Conservation (phyloP, 208 protist species). For the Balamuthia mandrillaris region DNA sequence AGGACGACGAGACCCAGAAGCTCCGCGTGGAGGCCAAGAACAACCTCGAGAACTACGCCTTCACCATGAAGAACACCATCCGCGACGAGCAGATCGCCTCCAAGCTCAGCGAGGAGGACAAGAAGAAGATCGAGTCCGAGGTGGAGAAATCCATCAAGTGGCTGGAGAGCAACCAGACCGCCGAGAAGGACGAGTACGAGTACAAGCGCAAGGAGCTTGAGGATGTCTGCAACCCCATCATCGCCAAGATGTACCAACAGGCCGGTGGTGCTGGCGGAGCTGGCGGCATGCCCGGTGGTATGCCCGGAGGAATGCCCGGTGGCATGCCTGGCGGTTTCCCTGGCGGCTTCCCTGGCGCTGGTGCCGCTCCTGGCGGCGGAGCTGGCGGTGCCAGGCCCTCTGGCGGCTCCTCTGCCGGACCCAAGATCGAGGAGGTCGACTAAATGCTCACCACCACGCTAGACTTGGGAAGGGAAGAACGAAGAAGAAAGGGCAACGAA, state of each 20-base stretch:
- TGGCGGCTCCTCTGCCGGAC: slow-evolving; percentile 39
- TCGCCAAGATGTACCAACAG: slow-evolving; percentile 71
- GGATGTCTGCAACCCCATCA: slow-evolving; percentile 71
- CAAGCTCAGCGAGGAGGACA: slow-evolving; percentile 74
- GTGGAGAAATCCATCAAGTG: slow-evolving; percentile 76
- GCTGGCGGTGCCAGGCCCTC: slow-evolving; percentile 45
- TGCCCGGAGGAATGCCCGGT: slow-evolving; percentile 50
- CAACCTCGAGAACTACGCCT: slow-evolving; percentile 85
- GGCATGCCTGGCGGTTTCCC: slow-evolving; percentile 54
- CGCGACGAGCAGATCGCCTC: slow-evolving; percentile 76
- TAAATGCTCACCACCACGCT: slow-evolving; percentile 47
- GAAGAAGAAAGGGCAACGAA: too few relatives aligned
- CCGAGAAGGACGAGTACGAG: slow-evolving; percentile 66
- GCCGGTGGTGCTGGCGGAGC: slow-evolving; percentile 23
- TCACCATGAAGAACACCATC: slow-evolving; percentile 89
- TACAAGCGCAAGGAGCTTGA: slow-evolving; percentile 78
- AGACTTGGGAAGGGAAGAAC: neutral
- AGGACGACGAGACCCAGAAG: slow-evolving; percentile 76
- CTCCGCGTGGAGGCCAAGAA: slow-evolving; percentile 80
- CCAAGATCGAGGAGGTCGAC: slow-evolving; percentile 80
- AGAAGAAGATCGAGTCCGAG: slow-evolving; percentile 73
- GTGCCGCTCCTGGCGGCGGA: slow-evolving; percentile 13
- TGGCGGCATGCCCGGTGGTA: slow-evolving; percentile 20
- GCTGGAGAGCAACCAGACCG: slow-evolving; percentile 74
- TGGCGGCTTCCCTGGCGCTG: slow-evolving; percentile 37